These are phyloP conservation scores for Sporothrix protearum DNA, from an alignment of 2,329 filamentous ascomycete species.

Conservation along the genomic window DNA sequence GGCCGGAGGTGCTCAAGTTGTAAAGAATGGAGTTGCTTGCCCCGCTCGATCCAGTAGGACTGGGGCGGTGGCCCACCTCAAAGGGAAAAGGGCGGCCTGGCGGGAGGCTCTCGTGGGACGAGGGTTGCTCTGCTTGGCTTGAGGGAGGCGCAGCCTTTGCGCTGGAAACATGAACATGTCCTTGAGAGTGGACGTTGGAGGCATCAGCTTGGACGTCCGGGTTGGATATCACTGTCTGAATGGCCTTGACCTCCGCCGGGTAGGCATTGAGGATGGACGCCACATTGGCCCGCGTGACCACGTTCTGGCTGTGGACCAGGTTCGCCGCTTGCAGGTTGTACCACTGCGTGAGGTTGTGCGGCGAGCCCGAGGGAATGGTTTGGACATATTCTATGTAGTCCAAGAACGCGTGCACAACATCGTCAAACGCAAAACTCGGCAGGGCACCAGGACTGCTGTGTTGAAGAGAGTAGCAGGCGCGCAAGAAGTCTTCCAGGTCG, in stretches of 20 bases:
- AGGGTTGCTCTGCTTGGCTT: neutral
- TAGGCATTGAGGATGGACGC: conserved; percentile 25
- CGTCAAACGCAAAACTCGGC: conserved; percentile 49
- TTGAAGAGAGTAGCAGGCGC: conserved; percentile 43
- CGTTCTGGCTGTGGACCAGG: conserved; percentile 29
- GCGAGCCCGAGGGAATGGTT: neutral
- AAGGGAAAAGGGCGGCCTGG: neutral
- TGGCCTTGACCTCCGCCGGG: conserved; percentile 17
- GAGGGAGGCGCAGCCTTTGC: neutral
- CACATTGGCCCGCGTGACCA: conserved; percentile 31
- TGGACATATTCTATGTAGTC: conserved; percentile 44
- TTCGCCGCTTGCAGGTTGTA: conserved; percentile 34
- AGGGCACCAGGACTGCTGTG: conserved; percentile 38
- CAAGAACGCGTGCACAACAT: conserved; percentile 48
- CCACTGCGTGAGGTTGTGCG: conserved; percentile 38
- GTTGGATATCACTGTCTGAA: conserved; percentile 5
- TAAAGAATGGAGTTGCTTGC: neutral
- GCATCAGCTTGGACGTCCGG: neutral
- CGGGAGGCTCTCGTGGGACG: neutral
- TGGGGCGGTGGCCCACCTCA: neutral
- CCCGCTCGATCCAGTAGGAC: neutral
- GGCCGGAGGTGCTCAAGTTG: neutral
- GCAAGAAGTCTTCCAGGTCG: conserved; percentile 42
- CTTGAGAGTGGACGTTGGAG: neutral
- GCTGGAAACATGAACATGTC: too few species aligned